Percentiles rank a stretch among this genome's conserved stretches.
Evolutionary conservation across 257 asterid species (phyloP).

Genomic region (Petunia secreta): DNA sequence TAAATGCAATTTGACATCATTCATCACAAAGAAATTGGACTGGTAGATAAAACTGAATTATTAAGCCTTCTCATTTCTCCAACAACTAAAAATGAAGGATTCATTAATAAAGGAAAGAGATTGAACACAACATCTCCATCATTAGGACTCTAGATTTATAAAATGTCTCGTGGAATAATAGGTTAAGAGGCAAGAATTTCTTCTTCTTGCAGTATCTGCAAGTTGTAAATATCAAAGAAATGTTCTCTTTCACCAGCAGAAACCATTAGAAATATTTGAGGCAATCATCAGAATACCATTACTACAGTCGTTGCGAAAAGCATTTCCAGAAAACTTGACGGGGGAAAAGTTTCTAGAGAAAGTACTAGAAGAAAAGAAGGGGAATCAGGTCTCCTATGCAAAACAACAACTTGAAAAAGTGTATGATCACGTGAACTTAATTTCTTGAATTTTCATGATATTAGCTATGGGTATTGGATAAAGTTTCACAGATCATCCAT

Average conservation of each 20-base stretch:
- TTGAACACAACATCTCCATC: background rate
- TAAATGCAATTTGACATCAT: background rate
- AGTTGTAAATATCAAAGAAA: background rate
- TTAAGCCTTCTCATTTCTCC: background rate
- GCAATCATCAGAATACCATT: background rate
- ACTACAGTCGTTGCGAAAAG: background rate
- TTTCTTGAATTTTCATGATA: background rate
- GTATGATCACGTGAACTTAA: background rate
- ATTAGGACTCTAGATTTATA: background rate
- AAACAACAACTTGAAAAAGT: background rate
- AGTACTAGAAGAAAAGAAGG: background rate
- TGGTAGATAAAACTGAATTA: background rate
- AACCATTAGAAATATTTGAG: background rate
- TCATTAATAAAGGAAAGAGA: background rate
- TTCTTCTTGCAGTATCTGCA: background rate
- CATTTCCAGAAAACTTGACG: background rate
- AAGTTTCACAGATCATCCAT: background rate
- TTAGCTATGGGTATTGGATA: background rate
- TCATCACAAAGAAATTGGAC: background rate
- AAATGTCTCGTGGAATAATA: background rate
- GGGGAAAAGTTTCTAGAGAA: background rate
- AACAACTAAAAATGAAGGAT: background rate
- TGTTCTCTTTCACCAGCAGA: constrained; percentile 10
- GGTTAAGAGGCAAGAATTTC: background rate
- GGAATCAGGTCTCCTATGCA: background rate